These are phyloP conservation scores for Candida sanyiensis DNA, from an alignment of 805 yeast species.

Conservation along the genomic window DNA sequence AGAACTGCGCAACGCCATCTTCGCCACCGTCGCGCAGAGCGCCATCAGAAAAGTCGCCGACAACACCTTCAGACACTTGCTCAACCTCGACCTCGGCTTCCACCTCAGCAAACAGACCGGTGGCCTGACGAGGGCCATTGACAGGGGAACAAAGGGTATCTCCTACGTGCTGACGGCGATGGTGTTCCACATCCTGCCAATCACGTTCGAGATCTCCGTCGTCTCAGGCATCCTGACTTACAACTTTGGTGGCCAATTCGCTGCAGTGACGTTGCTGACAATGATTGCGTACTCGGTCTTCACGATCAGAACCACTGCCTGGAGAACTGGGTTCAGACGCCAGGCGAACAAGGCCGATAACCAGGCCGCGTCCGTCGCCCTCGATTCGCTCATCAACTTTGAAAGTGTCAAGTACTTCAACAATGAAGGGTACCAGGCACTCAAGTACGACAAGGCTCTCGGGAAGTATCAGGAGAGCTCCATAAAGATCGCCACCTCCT, in stretches of 20 bases:
- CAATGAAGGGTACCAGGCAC: constrained; percentile 75
- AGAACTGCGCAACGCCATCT: constrained; percentile 89
- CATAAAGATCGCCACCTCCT: constrained; percentile 77
- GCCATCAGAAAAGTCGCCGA: constrained; percentile 89
- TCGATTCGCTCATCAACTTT: constrained; percentile 88
- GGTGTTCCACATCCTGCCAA: constrained; percentile 97
- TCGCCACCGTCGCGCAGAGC: constrained; percentile 91
- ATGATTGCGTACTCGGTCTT: constrained; percentile 86
- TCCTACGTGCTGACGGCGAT: constrained; percentile 87
- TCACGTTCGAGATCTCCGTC: constrained; percentile 83
- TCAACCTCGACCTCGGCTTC: constrained; percentile 81
- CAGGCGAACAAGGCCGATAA: constrained; percentile 91
- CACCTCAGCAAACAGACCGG: constrained; percentile 93
- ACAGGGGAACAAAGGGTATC: constrained; percentile 96
- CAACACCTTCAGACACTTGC: constrained; percentile 77
- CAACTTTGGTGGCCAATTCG: constrained; percentile 84
- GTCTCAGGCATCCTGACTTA: constrained; percentile 93
- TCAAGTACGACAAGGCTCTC: constrained; percentile 74
- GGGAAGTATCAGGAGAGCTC: constrained; percentile 61
- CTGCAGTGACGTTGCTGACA: constrained; percentile 80
- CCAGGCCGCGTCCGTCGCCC: constrained; percentile 89
- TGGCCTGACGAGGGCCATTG: constrained; percentile 92
- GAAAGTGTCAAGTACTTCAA: constrained; percentile 94
- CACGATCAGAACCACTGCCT: constrained; percentile 88
- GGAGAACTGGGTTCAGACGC: constrained; percentile 92